These are phyloP conservation scores for Bryoerythrophyllum caledonicum DNA, from an alignment of 225 moss, liverwort and hornwort species.

Conservation along the genomic window DNA sequence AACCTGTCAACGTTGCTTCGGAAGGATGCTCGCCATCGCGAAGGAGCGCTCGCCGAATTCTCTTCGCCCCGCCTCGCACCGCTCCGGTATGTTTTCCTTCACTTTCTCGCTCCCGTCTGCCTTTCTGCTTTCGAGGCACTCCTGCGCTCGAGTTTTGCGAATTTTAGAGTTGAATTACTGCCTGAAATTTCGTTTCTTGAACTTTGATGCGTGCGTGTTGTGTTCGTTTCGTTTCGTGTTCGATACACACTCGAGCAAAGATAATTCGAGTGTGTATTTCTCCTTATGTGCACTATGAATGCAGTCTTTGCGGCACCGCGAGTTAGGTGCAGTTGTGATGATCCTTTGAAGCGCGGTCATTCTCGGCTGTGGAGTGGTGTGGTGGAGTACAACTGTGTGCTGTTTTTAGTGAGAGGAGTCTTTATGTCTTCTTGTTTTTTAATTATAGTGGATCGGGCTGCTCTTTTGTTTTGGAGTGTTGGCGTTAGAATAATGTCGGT, in stretches of 20 bases:
- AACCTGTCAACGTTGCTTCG: background rate
- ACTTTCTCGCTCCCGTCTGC: background rate
- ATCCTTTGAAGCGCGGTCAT: background rate
- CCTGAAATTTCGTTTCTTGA: background rate
- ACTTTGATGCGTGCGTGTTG: background rate
- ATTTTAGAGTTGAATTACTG: background rate
- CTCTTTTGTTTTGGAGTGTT: background rate
- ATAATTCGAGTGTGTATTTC: too few species aligned
- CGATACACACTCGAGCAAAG: too few species aligned
- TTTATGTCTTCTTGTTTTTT: background rate
- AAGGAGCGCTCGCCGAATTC: background rate
- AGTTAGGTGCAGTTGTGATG: background rate
- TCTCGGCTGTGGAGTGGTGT: background rate
- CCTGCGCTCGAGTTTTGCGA: background rate
- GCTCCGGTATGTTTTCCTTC: background rate
- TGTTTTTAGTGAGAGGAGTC: background rate
- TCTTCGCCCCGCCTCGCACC: background rate
- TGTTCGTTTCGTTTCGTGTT: too few species aligned
- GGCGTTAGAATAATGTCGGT: background rate
- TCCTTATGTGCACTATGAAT: background rate
- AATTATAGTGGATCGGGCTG: background rate
- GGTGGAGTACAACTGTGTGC: too few species aligned
- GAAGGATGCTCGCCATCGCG: conserved; percentile 7
- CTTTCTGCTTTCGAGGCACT: background rate
- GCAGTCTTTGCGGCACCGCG: too few species aligned